A percentile compares a stretch with the other conserved stretches of the same genome.
Conservation (phyloP, 768 basidiomycete species). For the Boletus sp. region DNA sequence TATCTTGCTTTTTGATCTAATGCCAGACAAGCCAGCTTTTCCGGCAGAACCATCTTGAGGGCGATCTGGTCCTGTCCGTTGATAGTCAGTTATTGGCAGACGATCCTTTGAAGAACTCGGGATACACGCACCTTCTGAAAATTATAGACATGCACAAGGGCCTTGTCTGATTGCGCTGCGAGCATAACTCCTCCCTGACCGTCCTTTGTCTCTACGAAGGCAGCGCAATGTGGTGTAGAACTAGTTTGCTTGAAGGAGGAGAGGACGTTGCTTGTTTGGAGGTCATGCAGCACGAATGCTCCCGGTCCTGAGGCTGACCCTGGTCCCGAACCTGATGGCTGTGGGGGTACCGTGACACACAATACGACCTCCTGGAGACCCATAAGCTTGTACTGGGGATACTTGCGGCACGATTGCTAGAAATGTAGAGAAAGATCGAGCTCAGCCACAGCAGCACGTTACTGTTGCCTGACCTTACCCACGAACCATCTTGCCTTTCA, state of each 20-base stretch:
- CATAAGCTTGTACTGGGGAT: slow-evolving; percentile 30
- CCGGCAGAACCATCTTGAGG: slow-evolving; percentile 82
- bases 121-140: slow-evolving; percentile 77
- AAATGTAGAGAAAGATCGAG: slow-evolving; percentile 3
- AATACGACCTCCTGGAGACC: slow-evolving; percentile 66
- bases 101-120: background rate
- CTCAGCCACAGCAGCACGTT: slow-evolving; percentile 18
- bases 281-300: slow-evolving; percentile 72
- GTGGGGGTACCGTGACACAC: slow-evolving; percentile 52
- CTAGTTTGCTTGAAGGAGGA: slow-evolving; percentile 89
- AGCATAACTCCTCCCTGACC: slow-evolving; percentile 83
- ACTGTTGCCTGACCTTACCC: background rate
- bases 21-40: slow-evolving; percentile 80
- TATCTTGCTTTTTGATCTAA: slow-evolving; percentile 69
- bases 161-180: slow-evolving; percentile 84
- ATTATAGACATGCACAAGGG: slow-evolving; percentile 83
- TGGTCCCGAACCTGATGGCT: slow-evolving; percentile 35
- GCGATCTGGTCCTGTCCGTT: slow-evolving; percentile 78
- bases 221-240: slow-evolving; percentile 60
- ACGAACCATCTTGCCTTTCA: background rate
- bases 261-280: slow-evolving; percentile 69
- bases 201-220: slow-evolving; percentile 60
- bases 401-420: background rate
- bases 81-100: background rate
- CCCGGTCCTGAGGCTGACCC: slow-evolving; percentile 50